A percentile compares a stretch with the other conserved stretches of the same genome.
phyloP scores from a whole-genome alignment of 1,284 basidiomycete species.

The Ganoderma lucidum region DNA sequence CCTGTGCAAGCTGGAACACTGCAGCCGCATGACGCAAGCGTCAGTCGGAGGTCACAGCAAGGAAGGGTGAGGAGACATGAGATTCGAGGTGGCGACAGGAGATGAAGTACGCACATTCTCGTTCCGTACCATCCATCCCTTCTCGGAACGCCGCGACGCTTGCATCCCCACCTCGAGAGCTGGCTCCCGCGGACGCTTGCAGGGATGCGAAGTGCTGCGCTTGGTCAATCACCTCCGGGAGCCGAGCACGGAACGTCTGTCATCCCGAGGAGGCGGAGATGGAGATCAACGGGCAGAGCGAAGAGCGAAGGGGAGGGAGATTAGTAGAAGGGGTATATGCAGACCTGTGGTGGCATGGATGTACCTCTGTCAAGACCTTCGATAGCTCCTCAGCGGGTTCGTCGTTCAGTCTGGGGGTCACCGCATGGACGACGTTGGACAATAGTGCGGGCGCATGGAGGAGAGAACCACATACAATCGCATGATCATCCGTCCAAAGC shows the following conservation, averaged over 20 bases:
- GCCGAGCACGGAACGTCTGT: conserved; percentile 82
- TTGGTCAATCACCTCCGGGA: conserved; percentile 87
- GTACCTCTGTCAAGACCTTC: conserved; percentile 71
- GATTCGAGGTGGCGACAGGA: background rate
- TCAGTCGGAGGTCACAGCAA: conserved; percentile 6
- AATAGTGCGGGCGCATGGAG: background rate
- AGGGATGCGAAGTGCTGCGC: conserved; percentile 89
- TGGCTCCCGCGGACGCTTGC: conserved; percentile 47
- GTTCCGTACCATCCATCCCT: conserved; percentile 87
- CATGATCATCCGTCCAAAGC: conserved; percentile 84
- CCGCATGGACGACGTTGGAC: background rate
- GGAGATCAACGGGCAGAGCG: conserved; percentile 4
- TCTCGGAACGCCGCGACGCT: conserved; percentile 82
- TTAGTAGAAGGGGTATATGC: background rate
- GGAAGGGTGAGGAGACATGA: conserved; percentile 4
- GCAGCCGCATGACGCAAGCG: background rate
- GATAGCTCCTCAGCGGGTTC: conserved; percentile 75
- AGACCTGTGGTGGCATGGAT: conserved; percentile 21
- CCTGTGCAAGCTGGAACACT: conserved; percentile 89
- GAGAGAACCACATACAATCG: conserved; percentile 66
- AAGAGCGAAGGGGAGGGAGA: background rate
- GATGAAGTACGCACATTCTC: conserved; percentile 71
- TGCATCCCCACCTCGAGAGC: conserved; percentile 60
- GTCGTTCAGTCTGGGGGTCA: conserved; percentile 66
- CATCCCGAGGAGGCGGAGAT: conserved; percentile 9